Conservation (phyloP, 2,329 filamentous ascomycete species). For the Huntiella moniliformis region DNA sequence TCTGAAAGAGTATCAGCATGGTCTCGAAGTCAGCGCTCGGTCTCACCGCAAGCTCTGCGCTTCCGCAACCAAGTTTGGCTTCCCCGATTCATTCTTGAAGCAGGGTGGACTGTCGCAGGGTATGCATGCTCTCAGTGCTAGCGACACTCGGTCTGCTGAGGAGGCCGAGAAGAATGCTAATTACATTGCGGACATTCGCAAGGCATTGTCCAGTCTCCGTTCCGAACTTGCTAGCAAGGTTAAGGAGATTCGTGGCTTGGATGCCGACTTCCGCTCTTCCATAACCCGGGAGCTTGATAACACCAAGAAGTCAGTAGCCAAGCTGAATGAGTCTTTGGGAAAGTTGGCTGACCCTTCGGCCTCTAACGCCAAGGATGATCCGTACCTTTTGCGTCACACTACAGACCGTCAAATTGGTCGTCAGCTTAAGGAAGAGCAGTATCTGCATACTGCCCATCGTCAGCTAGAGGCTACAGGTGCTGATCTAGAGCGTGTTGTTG, state of each 20-base stretch:
- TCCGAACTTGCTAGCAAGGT: slow-evolving; percentile 89
- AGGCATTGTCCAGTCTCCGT: slow-evolving; percentile 66
- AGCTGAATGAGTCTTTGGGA: slow-evolving; percentile 64
- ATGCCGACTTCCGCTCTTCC: slow-evolving; percentile 90
- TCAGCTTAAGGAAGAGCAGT: slow-evolving; percentile 94
- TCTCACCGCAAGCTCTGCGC: slow-evolving; percentile 66
- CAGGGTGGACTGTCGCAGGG: slow-evolving; percentile 80
- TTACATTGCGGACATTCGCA: slow-evolving; percentile 79
- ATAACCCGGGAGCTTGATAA: slow-evolving; percentile 87
- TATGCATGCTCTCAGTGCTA: slow-evolving; percentile 57
- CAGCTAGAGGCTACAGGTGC: slow-evolving; percentile 88
- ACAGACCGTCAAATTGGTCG: slow-evolving; percentile 83
- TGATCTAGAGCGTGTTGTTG: slow-evolving; percentile 88
- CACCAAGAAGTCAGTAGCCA: slow-evolving; percentile 60
- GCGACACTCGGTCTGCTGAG: slow-evolving; percentile 60
- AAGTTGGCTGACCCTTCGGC: slow-evolving; percentile 59
- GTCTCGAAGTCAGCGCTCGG: slow-evolving; percentile 75
- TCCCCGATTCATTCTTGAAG: slow-evolving; percentile 57
- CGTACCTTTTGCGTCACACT: slow-evolving; percentile 66
- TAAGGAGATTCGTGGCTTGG: slow-evolving; percentile 90
- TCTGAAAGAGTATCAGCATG: slow-evolving; percentile 76
- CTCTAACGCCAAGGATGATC: slow-evolving; percentile 66
- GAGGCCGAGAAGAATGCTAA: slow-evolving; percentile 81
- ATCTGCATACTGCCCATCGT: slow-evolving; percentile 84
- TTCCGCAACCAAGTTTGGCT: slow-evolving; percentile 59